Conservation (phyloP, 805 yeast genomes). For the Metschnikowia arizonensis region DNA sequence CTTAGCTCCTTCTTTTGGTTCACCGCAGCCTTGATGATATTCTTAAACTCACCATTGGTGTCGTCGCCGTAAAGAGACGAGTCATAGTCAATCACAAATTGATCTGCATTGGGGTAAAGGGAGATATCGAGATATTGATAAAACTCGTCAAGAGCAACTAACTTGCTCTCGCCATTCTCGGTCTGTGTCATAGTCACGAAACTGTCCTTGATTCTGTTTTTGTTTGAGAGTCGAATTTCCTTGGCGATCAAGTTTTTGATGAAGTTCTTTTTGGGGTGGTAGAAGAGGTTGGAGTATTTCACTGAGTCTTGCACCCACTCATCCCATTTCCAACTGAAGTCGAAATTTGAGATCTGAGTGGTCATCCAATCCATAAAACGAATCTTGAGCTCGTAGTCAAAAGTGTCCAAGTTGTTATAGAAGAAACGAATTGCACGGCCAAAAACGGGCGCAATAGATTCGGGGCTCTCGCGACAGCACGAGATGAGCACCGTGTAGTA, state of each 20-base stretch:
- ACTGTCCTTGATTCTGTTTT: slow-evolving; percentile 64
- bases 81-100: slow-evolving; percentile 34
- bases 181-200: slow-evolving; percentile 38
- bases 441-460: slow-evolving; percentile 85
- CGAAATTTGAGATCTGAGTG: slow-evolving; percentile 88
- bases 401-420: slow-evolving; percentile 57
- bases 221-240: slow-evolving; percentile 79
- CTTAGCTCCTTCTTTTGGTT: slow-evolving; percentile 23
- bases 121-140: slow-evolving; percentile 37
- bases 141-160: slow-evolving; percentile 32
- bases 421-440: slow-evolving; percentile 84
- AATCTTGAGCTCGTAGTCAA: slow-evolving; percentile 70
- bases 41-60: slow-evolving; percentile 23
- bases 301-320: slow-evolving; percentile 75
- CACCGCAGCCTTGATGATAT: slow-evolving; percentile 24
- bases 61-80: slow-evolving; percentile 31
- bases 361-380: slow-evolving; percentile 88
- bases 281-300: slow-evolving; percentile 41
- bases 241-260: slow-evolving; percentile 76
- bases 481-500: slow-evolving; percentile 82
- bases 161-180: slow-evolving; percentile 18
- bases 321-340: slow-evolving; percentile 96
- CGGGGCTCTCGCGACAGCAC: slow-evolving; percentile 71
- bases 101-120: slow-evolving; percentile 27
- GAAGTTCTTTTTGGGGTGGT: slow-evolving; percentile 71